Percentiles rank a stretch among this genome's conserved stretches.
These are phyloP conservation scores for Eucalyptus marginata DNA, from an alignment of 345 rosid species.

Conservation along the genomic window DNA sequence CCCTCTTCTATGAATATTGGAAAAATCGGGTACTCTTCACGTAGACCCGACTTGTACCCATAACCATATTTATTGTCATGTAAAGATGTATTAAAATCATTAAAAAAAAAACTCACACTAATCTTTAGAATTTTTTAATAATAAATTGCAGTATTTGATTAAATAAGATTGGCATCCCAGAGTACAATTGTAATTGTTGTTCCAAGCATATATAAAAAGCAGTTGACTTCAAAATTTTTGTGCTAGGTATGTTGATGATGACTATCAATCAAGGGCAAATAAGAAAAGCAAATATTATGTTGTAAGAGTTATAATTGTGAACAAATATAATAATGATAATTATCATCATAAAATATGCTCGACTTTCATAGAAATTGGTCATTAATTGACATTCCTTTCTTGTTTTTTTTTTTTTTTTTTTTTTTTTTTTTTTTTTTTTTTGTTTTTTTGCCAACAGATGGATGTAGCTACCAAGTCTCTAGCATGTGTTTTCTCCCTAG, in stretches of 20 bases:
- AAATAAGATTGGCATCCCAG: not conserved
- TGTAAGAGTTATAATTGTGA: not conserved
- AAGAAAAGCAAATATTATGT: not conserved
- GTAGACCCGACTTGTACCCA: fast-evolving
- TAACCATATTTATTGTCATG: not conserved
- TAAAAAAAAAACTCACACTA: too few relatives aligned
- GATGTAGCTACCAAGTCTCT: not conserved
- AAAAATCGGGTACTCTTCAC: not conserved
- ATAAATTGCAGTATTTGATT: not conserved
- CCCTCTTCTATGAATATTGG: not conserved
- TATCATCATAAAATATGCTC: not conserved
- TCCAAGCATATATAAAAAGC: not conserved
- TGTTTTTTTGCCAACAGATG: too few relatives aligned
- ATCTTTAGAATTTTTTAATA: too few relatives aligned
- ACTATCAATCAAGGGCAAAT: too few relatives aligned
- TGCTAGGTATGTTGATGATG: not conserved
- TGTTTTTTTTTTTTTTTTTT: too few relatives aligned
- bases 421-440: too few relatives aligned
- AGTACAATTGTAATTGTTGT: not conserved
- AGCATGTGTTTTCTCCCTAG: not conserved
- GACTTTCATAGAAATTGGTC: not conserved
- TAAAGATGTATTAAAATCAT: not conserved
- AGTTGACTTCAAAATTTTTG: not conserved
- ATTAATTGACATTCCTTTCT: not conserved
- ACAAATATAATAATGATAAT: too few relatives aligned